Conservation (phyloP, 139 green algal species). For the Chlamydomonas sphaeroides region DNA sequence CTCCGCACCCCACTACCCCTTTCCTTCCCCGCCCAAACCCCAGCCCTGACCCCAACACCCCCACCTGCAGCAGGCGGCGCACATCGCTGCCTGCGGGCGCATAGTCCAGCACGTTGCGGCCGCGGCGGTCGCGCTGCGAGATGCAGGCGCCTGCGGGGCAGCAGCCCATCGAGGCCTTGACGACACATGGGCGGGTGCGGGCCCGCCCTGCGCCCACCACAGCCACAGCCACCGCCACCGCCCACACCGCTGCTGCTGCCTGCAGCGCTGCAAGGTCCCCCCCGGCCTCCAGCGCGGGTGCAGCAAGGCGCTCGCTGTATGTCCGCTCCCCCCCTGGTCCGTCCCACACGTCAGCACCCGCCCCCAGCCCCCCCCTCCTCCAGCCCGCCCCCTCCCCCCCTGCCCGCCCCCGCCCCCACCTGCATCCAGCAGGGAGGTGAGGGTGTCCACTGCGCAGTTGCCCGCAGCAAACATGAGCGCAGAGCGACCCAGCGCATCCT, state of each 20-base stretch:
- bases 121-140: conserved; percentile 47
- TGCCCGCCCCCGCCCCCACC: neutral
- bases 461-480: conserved; percentile 88
- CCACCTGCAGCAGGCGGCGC: conserved; percentile 41
- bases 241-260: no score
- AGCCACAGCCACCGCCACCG: no score
- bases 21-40: neutral
- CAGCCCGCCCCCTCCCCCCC: neutral
- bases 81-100: conserved; percentile 57
- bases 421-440: conserved; percentile 43
- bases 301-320: no score
- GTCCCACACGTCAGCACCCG: no score
- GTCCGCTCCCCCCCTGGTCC: no score
- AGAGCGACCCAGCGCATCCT: conserved; percentile 74
- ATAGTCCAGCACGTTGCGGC: conserved; percentile 74
- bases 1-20: no score
- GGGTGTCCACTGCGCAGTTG: conserved; percentile 58
- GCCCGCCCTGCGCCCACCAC: no score
- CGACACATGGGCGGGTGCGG: no score
- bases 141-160: conserved; percentile 46
- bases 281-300: no score
- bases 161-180: no score
- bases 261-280: no score
- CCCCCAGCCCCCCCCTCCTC: neutral
- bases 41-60: neutral